Percentiles rank a stretch among this genome's conserved stretches.
These are phyloP conservation scores for Aspergillus brunneoviolaceus DNA, from an alignment of 2,329 filamentous ascomycete genomes.

Conservation along the genomic window DNA sequence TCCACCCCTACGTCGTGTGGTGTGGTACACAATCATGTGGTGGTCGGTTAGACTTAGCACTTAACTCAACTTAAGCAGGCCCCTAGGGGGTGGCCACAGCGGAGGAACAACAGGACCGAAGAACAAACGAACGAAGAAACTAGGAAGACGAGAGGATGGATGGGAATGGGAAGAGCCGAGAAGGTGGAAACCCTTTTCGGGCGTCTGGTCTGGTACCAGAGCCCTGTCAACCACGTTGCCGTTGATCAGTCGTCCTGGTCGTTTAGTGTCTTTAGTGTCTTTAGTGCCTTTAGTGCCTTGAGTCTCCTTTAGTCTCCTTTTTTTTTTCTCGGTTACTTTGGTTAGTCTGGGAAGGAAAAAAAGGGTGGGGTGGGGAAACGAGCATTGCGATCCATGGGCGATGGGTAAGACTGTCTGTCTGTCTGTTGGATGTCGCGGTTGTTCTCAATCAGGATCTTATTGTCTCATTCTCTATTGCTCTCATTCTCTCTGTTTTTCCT, in stretches of 20 bases:
- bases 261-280: not conserved
- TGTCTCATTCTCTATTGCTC: not conserved
- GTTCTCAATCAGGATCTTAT: not conserved
- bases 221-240: conserved; percentile 30
- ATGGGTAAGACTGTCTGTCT: not conserved
- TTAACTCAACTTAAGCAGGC: not conserved
- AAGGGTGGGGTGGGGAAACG: not conserved
- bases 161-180: conserved; percentile 8
- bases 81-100: not conserved
- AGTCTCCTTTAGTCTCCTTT: not conserved
- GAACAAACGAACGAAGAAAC: not conserved
- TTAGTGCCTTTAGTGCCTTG: not conserved
- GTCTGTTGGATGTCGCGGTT: not conserved
- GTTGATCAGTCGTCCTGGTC: conserved; percentile 19
- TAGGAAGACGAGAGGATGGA: not conserved
- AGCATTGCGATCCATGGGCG: not conserved
- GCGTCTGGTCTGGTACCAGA: conserved; percentile 9
- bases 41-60: not conserved
- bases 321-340: not conserved
- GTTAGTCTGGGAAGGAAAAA: too few species aligned
- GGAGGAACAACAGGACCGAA: not conserved
- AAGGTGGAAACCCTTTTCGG: conserved; percentile 13
- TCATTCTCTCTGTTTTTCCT: not conserved
- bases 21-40: too few species aligned
- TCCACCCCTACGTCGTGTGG: not conserved